These are phyloP conservation scores for Fusarium cicatricum DNA, from an alignment of 2,329 filamentous ascomycete species.

Conservation along the genomic window DNA sequence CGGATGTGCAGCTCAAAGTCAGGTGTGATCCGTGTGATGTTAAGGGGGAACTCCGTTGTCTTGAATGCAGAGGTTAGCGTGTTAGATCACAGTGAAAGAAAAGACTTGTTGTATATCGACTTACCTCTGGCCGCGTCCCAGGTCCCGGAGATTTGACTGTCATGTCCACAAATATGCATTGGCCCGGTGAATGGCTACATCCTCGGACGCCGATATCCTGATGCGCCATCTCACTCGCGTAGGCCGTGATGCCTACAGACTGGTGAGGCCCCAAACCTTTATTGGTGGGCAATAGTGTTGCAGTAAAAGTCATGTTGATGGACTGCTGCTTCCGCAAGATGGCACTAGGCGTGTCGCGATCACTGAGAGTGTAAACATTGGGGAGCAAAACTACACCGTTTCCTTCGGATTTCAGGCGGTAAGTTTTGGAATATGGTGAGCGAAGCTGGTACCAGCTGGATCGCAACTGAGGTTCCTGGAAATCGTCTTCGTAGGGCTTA, in stretches of 20 bases:
- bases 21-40: constrained; percentile 7
- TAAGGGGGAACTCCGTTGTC: constrained; percentile 12
- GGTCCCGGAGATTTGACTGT: constrained; percentile 14
- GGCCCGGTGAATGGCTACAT: constrained; percentile 30
- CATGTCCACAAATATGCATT: constrained; percentile 32
- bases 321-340: constrained; percentile 43
- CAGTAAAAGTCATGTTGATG: constrained; percentile 44
- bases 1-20: constrained; percentile 34
- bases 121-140: constrained; percentile 17
- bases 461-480: neutral
- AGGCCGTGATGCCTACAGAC: constrained; percentile 40
- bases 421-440: constrained; percentile 25
- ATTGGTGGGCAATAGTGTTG: constrained; percentile 24
- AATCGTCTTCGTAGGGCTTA: constrained; percentile 11
- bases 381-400: constrained; percentile 44
- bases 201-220: constrained; percentile 42
- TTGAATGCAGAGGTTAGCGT: neutral
- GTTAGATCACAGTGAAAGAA: no score
- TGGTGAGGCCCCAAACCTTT: constrained; percentile 30
- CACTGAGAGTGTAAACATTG: constrained; percentile 41
- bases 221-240: constrained; percentile 39
- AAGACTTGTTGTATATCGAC: neutral
- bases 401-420: neutral
- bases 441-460: constrained; percentile 20
- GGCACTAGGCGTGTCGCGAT: constrained; percentile 43